Evolutionary conservation across 1,284 basidiomycete species (phyloP).

Genomic region (Mycena citricolor): DNA sequence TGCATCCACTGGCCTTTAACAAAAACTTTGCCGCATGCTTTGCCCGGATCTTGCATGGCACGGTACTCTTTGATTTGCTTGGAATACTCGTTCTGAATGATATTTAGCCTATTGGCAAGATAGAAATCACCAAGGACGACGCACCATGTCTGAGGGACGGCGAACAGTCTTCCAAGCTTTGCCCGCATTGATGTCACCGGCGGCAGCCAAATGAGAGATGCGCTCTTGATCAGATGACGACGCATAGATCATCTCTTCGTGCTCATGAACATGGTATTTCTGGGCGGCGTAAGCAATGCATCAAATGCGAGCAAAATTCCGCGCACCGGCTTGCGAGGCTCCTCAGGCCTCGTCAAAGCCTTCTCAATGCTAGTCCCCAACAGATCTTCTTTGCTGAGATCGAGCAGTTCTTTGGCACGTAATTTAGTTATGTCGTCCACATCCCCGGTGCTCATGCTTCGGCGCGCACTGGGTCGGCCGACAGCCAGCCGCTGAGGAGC

Average conservation of each 20-base stretch:
- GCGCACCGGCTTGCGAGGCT: constrained; percentile 51
- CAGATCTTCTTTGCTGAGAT: constrained; percentile 45
- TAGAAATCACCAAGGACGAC: constrained; percentile 24
- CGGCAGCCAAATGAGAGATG: constrained; percentile 64
- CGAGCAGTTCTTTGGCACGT: constrained; percentile 24
- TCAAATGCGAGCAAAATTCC: constrained; percentile 1
- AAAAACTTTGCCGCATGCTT: constrained; percentile 89
- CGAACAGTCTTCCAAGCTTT: constrained; percentile 88
- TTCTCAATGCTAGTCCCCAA: constrained; percentile 67
- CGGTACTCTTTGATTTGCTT: constrained; percentile 83
- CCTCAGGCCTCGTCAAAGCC: constrained; percentile 62
- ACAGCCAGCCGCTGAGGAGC: constrained; percentile 36
- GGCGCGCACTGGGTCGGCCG: constrained; percentile 54
- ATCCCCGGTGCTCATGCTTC: constrained; percentile 76
- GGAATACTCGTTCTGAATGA: constrained; percentile 82
- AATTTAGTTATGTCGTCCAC: constrained; percentile 40
- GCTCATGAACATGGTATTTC: constrained; percentile 69
- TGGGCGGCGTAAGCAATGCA: constrained; percentile 27
- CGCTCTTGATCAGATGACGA: constrained; percentile 70
- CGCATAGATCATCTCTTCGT: constrained; percentile 75
- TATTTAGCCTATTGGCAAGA: constrained; percentile 6
- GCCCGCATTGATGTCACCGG: constrained; percentile 79
- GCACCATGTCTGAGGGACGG: constrained; percentile 90
- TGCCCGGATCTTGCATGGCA: constrained; percentile 73
- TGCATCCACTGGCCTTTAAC: constrained; percentile 86